phyloP scores from a whole-genome alignment of 371 early-diverging fungal genomes.

The Mortierella polycephala region DNA sequence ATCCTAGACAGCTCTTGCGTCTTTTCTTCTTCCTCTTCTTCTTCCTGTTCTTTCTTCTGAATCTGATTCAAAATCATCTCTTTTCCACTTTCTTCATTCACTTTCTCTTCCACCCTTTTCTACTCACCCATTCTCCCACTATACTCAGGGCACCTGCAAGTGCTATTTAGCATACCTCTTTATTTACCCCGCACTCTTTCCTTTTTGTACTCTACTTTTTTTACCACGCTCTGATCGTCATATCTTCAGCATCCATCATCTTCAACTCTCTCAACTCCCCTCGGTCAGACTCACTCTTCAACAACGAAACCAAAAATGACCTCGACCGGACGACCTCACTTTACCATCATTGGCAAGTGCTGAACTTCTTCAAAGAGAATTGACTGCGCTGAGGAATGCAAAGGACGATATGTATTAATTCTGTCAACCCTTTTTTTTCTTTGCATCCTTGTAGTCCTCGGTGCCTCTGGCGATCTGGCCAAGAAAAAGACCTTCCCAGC shows the following conservation, averaged over 20 bases:
- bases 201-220: slow-evolving; percentile 8
- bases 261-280: background rate
- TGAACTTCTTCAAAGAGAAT: background rate
- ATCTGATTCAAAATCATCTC: slow-evolving; percentile 11
- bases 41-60: background rate
- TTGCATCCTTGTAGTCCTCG: slow-evolving; percentile 67
- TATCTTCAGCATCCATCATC: slow-evolving; percentile 13
- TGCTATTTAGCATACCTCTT: background rate
- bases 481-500: slow-evolving; percentile 99
- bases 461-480: slow-evolving; percentile 93
- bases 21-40: background rate
- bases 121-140: background rate
- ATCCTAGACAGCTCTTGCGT: background rate
- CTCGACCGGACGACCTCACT: slow-evolving; percentile 55
- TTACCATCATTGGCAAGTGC: slow-evolving; percentile 67
- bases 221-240: slow-evolving; percentile 37
- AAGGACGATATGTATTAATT: background rate
- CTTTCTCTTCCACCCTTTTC: slow-evolving; percentile 1
- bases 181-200: slow-evolving; percentile 25
- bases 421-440: background rate
- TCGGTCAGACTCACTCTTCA: background rate
- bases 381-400: background rate
- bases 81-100: background rate
- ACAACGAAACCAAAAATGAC: slow-evolving; percentile 52
- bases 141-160: background rate